These are phyloP conservation scores for Mortierella sp. DNA, from an alignment of 371 early-diverging fungal genomes.

Conservation along the genomic window DNA sequence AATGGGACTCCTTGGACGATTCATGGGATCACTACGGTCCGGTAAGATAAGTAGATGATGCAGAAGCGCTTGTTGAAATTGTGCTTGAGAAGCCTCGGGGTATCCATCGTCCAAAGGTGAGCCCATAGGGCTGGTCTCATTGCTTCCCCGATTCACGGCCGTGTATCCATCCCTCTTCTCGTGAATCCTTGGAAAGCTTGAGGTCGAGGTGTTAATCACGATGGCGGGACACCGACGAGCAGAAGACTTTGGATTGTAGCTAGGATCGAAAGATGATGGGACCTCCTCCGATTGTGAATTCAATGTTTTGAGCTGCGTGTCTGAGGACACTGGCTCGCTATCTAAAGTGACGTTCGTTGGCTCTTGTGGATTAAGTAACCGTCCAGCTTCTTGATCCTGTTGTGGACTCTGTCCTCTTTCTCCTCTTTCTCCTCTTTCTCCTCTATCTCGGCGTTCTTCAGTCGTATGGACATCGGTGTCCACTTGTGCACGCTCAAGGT, in stretches of 20 bases:
- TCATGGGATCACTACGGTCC: constrained; percentile 13
- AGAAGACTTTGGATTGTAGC: constrained; percentile 7
- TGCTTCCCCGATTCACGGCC: background rate
- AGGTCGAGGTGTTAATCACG: constrained; percentile 1
- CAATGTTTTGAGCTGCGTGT: background rate
- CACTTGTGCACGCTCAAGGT: background rate
- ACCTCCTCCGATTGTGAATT: too few relatives aligned
- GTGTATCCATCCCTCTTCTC: background rate
- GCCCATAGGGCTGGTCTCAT: background rate
- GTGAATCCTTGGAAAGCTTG: background rate
- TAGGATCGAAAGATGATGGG: background rate
- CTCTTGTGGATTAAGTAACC: too few relatives aligned
- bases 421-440: too few relatives aligned
- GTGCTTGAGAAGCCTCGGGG: constrained; percentile 8
- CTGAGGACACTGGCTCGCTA: too few relatives aligned
- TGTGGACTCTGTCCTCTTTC: too few relatives aligned
- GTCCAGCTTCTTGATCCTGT: too few relatives aligned
- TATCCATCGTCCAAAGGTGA: constrained; percentile 12
- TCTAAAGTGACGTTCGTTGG: too few relatives aligned
- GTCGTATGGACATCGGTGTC: background rate
- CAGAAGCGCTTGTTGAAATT: constrained; percentile 12
- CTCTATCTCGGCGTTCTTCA: background rate
- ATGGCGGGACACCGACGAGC: constrained; percentile 19
- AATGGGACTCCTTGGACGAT: constrained; percentile 13
- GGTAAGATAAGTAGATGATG: constrained; percentile 25